A percentile compares a stretch with the other conserved stretches of the same genome.
These are phyloP conservation scores for Geotrichum armillariae DNA, from an alignment of 1,139 yeast genomes.

Conservation along the genomic window DNA sequence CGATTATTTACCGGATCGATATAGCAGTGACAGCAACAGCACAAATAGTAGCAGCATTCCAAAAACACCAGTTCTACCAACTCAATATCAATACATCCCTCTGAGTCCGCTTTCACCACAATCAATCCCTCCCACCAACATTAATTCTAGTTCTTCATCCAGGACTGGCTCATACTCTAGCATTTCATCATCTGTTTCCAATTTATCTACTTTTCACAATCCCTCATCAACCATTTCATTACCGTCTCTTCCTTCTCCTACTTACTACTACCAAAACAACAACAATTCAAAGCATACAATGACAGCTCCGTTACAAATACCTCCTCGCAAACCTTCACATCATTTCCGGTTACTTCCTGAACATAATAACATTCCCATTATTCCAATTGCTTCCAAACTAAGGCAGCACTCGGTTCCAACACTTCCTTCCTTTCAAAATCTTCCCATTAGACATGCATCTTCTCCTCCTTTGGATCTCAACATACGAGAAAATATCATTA, in stretches of 20 bases:
- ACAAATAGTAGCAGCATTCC: not conserved
- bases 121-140: not conserved
- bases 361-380: not conserved
- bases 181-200: constrained; percentile 4
- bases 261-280: constrained; percentile 14
- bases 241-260: constrained; percentile 9
- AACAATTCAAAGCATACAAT: constrained; percentile 9
- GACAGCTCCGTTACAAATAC: constrained; percentile 7
- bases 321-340: constrained; percentile 24
- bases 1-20: not conserved
- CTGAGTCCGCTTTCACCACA: not conserved
- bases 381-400: not conserved
- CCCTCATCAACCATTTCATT: too few species aligned
- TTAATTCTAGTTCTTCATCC: not conserved
- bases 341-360: constrained; percentile 38
- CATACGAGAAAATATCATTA: not conserved
- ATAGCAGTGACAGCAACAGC: not conserved
- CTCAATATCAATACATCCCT: not conserved
- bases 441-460: not conserved
- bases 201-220: constrained; percentile 4
- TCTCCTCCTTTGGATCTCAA: not conserved
- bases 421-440: not conserved
- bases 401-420: not conserved
- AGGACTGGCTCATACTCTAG: constrained; percentile 1
- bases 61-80: constrained; percentile 1